Conservation (phyloP, 1,139 yeast species). For the Nematodospora anomalae region DNA sequence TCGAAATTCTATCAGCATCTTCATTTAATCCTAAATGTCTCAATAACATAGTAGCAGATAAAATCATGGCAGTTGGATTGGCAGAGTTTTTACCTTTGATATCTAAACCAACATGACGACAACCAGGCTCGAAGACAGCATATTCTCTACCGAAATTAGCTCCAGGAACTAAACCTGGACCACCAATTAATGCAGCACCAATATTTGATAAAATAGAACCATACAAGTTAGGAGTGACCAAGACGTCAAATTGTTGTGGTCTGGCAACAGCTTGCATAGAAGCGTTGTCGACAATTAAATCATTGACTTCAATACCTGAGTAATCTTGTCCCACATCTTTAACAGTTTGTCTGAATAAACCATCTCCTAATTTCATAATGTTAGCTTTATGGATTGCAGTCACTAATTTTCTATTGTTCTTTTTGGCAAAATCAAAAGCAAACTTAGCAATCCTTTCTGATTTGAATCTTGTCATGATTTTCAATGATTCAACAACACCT, state of each 20-base stretch:
- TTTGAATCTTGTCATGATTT: slow-evolving; percentile 91
- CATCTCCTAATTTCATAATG: slow-evolving; percentile 98
- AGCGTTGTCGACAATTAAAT: slow-evolving; percentile 97
- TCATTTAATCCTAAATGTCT: slow-evolving; percentile 90
- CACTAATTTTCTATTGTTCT: slow-evolving; percentile 88
- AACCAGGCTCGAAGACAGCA: slow-evolving; percentile 99
- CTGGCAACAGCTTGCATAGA: slow-evolving; percentile 98
- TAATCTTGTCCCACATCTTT: slow-evolving; percentile 88
- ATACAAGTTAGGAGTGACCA: slow-evolving; percentile 97
- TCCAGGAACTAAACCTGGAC: slow-evolving; percentile 98
- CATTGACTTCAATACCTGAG: slow-evolving; percentile 80
- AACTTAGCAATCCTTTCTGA: slow-evolving; percentile 97
- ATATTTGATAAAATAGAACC: slow-evolving; percentile 97
- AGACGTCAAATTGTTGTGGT: slow-evolving; percentile 97
- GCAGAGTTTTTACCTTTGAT: slow-evolving; percentile 93
- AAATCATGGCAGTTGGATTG: slow-evolving; percentile 97
- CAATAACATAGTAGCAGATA: slow-evolving; percentile 86
- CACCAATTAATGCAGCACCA: slow-evolving; percentile 98
- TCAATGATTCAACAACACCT: slow-evolving; percentile 95
- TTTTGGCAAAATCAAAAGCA: slow-evolving; percentile 93
- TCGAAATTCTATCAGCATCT: slow-evolving; percentile 80
- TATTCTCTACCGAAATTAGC: slow-evolving; percentile 97
- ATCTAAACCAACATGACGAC: slow-evolving; percentile 98
- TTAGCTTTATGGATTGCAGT: slow-evolving; percentile 99
- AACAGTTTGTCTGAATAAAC: slow-evolving; percentile 93